phyloP scores from a whole-genome alignment of 2,329 filamentous ascomycete species.

The Aspergillus sojae region DNA sequence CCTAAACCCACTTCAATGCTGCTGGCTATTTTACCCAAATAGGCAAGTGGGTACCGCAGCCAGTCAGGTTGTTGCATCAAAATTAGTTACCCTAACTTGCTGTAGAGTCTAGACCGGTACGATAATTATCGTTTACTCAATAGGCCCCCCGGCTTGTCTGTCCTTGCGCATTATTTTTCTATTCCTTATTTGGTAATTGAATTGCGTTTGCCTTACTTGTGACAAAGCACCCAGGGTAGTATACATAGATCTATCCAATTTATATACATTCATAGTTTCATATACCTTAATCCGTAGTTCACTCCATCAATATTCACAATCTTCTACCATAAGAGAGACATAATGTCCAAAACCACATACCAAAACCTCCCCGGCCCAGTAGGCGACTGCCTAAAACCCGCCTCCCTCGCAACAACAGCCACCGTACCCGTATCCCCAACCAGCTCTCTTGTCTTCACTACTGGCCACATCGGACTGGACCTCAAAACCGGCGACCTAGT shows the following conservation, averaged over 20 bases:
- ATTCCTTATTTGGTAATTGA: neutral
- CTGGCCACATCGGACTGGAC: constrained; percentile 8
- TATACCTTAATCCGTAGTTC: neutral
- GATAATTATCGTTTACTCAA: neutral
- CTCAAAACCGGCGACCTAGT: neutral
- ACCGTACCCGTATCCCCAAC: constrained; percentile 2
- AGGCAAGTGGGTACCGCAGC: neutral
- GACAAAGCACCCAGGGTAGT: rapidly evolving
- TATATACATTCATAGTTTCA: neutral
- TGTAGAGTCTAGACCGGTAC: neutral
- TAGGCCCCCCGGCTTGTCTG: neutral
- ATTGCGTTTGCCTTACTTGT: neutral
- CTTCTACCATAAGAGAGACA: neutral
- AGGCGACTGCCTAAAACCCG: constrained; percentile 12
- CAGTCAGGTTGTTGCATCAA: neutral
- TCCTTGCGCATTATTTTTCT: neutral
- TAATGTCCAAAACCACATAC: constrained; percentile 10
- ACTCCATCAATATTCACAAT: neutral
- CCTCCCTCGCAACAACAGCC: constrained; percentile 16
- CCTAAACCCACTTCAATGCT: neutral
- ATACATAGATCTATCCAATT: neutral
- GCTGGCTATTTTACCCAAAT: constrained; percentile 4
- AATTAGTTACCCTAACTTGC: neutral
- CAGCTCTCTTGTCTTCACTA: constrained; percentile 5
- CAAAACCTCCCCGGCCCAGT: constrained; percentile 17